Conservation (phyloP, 192 early-diverging fungal genomes). For the Entomortierella beljakovae region DNA sequence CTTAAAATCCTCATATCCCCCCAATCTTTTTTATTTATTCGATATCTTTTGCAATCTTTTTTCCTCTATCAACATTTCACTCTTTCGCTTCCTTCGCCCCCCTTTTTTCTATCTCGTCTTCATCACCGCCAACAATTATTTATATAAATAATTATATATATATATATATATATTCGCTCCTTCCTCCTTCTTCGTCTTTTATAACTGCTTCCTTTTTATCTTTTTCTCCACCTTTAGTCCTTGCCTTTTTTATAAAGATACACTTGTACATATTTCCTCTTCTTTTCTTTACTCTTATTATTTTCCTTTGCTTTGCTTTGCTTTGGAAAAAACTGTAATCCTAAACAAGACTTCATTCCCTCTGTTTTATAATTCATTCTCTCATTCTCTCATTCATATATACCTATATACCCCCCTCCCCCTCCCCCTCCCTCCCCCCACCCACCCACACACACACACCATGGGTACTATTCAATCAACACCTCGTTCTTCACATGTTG, state of each 20-base stretch:
- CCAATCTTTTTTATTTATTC: not conserved
- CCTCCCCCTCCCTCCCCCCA: too few species aligned
- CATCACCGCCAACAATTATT: not conserved
- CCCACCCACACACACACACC: too few species aligned
- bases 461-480: slow-evolving; percentile 44
- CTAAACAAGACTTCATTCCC: too few species aligned
- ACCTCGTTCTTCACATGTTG: slow-evolving; percentile 11
- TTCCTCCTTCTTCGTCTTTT: too few species aligned
- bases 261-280: not conserved
- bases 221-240: not conserved
- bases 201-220: too few species aligned
- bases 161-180: too few species aligned
- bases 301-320: not conserved
- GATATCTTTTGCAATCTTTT: not conserved
- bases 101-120: not conserved
- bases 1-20: too few species aligned
- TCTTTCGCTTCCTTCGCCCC: not conserved
- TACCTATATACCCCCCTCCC: not conserved
- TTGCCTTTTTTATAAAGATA: not conserved
- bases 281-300: not conserved
- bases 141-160: too few species aligned
- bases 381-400: not conserved
- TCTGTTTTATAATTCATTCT: not conserved
- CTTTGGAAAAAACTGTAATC: too few species aligned
- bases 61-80: too few species aligned